Conservation (phyloP, 257 asterid species). For the Nicotiana knightiana region DNA sequence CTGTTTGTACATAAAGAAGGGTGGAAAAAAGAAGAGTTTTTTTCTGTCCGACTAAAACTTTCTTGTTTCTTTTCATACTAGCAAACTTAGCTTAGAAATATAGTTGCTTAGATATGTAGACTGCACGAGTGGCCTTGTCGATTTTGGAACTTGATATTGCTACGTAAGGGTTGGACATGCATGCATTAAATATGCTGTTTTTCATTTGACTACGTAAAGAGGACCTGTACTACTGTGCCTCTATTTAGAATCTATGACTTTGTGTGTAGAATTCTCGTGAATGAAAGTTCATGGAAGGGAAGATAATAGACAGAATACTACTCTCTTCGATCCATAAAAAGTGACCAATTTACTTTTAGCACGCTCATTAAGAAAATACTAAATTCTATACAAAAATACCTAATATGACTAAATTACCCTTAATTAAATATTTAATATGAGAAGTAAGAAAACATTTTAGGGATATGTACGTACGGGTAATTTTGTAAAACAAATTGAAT, state of each 20-base stretch:
- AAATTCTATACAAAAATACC: no score
- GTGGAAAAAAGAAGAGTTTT: background rate
- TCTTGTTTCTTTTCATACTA: background rate
- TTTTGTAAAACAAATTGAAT: no score
- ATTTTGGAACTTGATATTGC: background rate
- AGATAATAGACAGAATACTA: background rate
- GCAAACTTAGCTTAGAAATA: background rate
- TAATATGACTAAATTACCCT: no score
- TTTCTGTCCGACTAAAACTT: background rate
- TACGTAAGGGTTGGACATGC: background rate
- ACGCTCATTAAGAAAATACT: no score
- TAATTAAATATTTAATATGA: no score
- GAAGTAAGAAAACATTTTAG: no score
- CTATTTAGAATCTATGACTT: background rate
- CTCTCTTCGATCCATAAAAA: no score
- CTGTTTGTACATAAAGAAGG: background rate
- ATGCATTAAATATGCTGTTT: background rate
- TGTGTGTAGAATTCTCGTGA: background rate
- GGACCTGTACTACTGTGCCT: background rate
- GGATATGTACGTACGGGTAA: no score
- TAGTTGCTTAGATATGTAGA: background rate
- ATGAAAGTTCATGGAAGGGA: background rate
- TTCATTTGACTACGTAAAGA: background rate
- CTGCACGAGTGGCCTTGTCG: conserved; percentile 4
- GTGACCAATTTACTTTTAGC: no score